Evolutionary conservation across 1,139 yeast genomes (phyloP), one percentile per base, ranked within the genome.

Genomic region (Petasospora rhodanensis): DNA sequence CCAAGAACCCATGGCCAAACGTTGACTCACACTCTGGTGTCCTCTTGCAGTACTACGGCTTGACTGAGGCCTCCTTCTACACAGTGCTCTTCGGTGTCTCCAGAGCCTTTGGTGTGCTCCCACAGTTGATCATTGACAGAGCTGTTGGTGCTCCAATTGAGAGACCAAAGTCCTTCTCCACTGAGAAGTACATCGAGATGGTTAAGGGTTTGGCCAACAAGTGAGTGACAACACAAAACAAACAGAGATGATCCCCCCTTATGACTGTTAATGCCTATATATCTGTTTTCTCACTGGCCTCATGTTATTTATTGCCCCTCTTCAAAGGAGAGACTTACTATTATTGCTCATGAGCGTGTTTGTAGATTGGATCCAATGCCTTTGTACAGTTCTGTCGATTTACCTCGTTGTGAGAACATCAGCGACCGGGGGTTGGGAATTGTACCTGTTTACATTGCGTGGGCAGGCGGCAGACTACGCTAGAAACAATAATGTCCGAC

Each of bases 1-100:
- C 96, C 60, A 85, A 86, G 79, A 89, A 87, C 78, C 96, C 96
- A 69, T 87, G 91, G 91, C 97, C 97, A 66, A 89, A 89, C 66
- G 97, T 89, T 54, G 97, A 89, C 68, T 85, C 96, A 40, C 95
- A 86, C 69, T 87, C 96, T 35, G 97, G 97, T 70, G 95, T 89
- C 51, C 70, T 91, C 55, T 79, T 91, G 70, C 95, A 89, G 69
- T 87, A 91, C 78, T 91, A 89, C 72, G 97, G 97, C 51, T 76
- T 91, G 66, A 83, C 84, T 44, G 95, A 91, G 72, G 84, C 87
- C 56, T 79, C 93, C 37, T 91, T 86, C 84, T 91, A 91, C 79
- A 91, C 98, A 37, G 98, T 91, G 36, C 76, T 89, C 61, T 91
- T 91, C 65, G 98, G 97, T 76, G 96, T 91, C 49, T 79, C 97